Percentiles rank a stretch among this genome's conserved stretches.
Conservation (phyloP, 2,329 filamentous ascomycete genomes). For the Trichoderma sp. region DNA sequence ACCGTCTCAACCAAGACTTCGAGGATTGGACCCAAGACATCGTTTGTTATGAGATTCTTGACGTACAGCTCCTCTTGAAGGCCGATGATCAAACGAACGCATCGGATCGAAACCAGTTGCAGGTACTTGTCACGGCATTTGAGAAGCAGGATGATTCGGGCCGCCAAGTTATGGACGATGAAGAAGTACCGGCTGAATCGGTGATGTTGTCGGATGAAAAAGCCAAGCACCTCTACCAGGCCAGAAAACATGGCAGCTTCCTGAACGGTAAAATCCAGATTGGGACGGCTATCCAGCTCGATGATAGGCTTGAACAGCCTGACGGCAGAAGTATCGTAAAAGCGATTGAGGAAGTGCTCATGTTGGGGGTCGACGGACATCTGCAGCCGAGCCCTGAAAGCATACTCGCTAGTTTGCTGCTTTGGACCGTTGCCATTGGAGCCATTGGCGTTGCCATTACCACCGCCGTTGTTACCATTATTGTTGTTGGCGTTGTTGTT, state of each 20-base stretch:
- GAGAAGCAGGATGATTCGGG: slow-evolving; percentile 80
- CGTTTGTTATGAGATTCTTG: slow-evolving; percentile 77
- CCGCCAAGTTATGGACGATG: slow-evolving; percentile 73
- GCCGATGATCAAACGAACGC: slow-evolving; percentile 83
- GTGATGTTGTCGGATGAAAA: slow-evolving; percentile 88
- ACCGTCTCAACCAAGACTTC: slow-evolving; percentile 82
- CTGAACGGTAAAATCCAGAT: slow-evolving; percentile 74
- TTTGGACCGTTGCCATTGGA: neutral
- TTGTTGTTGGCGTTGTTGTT: slow-evolving; percentile 59
- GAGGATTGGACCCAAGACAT: slow-evolving; percentile 80
- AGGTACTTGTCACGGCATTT: slow-evolving; percentile 86
- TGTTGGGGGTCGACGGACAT: slow-evolving; percentile 68
- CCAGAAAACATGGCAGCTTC: slow-evolving; percentile 90
- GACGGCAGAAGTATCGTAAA: slow-evolving; percentile 85
- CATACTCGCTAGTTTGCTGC: slow-evolving; percentile 55
- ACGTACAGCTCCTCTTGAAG: slow-evolving; percentile 92
- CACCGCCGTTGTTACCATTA: neutral
- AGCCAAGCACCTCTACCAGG: slow-evolving; percentile 88
- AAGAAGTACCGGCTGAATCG: slow-evolving; percentile 88
- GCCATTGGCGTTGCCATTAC: neutral
- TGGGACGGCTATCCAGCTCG: slow-evolving; percentile 69
- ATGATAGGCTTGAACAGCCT: slow-evolving; percentile 86
- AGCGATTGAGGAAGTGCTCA: slow-evolving; percentile 80
- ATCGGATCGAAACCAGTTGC: slow-evolving; percentile 87
- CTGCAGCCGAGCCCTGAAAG: slow-evolving; percentile 61